A percentile compares a stretch with the other conserved stretches of the same genome.
These are phyloP conservation scores for Isatis tinctoria DNA, from an alignment of 345 rosid genomes.

Conservation along the genomic window DNA sequence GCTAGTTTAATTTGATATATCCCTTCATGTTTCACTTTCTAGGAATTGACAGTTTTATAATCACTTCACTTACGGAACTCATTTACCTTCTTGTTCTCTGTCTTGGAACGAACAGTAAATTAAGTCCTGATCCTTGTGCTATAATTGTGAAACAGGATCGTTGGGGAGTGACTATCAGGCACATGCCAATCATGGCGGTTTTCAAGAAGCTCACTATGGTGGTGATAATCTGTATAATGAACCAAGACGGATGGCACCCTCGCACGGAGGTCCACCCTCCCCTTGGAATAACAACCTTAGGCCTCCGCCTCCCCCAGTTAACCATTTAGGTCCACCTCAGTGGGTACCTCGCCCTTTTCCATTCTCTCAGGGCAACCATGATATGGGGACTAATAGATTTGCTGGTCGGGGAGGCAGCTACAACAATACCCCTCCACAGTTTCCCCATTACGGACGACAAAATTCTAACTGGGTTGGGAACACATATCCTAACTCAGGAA, in stretches of 20 bases:
- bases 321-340: slow-evolving; percentile 38
- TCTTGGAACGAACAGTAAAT: not conserved
- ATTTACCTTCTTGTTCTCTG: not conserved
- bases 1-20: not conserved
- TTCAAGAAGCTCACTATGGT: slow-evolving; percentile 39
- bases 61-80: not conserved
- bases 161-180: slow-evolving; percentile 39
- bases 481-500: slow-evolving; percentile 39
- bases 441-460: slow-evolving; percentile 38
- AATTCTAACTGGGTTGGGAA: slow-evolving; percentile 40
- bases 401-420: slow-evolving; percentile 31
- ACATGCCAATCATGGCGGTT: slow-evolving; percentile 37
- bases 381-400: slow-evolving; percentile 35
- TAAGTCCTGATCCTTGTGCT: slow-evolving; percentile 13
- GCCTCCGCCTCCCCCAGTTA: slow-evolving; percentile 23
- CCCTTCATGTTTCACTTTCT: not conserved
- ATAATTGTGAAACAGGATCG: slow-evolving; percentile 39
- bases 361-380: slow-evolving; percentile 40
- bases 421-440: slow-evolving; percentile 33
- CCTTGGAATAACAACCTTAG: slow-evolving; percentile 40
- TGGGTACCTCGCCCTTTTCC: slow-evolving; percentile 39
- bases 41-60: not conserved
- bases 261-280: slow-evolving; percentile 43
- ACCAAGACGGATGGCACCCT: slow-evolving; percentile 42
- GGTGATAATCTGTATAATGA: slow-evolving; percentile 22